Evolutionary conservation across 139 green algal species (phyloP).

Genomic region (Gonium pectorale): DNA sequence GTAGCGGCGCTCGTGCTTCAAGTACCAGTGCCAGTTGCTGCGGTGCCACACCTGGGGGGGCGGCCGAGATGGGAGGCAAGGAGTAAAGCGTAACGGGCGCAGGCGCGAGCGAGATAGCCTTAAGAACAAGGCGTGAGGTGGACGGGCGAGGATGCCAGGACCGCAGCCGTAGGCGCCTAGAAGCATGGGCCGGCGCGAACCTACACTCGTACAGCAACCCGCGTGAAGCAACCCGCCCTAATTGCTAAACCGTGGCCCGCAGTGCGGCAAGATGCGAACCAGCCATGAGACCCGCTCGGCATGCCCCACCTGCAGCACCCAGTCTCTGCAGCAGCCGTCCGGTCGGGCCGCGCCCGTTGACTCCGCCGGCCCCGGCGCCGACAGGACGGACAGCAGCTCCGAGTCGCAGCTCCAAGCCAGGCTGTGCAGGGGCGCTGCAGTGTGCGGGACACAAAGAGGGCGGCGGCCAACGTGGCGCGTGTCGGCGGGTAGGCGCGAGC

Average conservation of each 20-base stretch:
- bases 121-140: no score
- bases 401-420: slow-evolving; percentile 89
- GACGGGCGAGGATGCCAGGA: no score
- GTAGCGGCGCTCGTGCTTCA: slow-evolving; percentile 83
- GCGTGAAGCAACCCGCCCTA: no score
- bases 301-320: slow-evolving; percentile 52
- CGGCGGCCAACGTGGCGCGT: no score
- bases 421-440: slow-evolving; percentile 19
- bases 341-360: not conserved
- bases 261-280: no score
- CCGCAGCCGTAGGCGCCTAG: no score
- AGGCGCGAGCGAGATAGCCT: no score
- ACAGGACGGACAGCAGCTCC: slow-evolving; percentile 82
- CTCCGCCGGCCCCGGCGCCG: slow-evolving; percentile 39
- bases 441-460: not conserved
- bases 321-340: slow-evolving; percentile 1
- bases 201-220: no score
- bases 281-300: no score
- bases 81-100: not conserved
- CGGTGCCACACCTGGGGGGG: slow-evolving; percentile 91
- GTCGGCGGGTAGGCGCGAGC: no score
- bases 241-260: no score
- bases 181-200: no score
- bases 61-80: not conserved
- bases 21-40: slow-evolving; percentile 97